Percentiles rank a stretch among this genome's conserved stretches.
Conservation (phyloP, 1,139 yeast species). For the Meyerozyma smithsonii region DNA sequence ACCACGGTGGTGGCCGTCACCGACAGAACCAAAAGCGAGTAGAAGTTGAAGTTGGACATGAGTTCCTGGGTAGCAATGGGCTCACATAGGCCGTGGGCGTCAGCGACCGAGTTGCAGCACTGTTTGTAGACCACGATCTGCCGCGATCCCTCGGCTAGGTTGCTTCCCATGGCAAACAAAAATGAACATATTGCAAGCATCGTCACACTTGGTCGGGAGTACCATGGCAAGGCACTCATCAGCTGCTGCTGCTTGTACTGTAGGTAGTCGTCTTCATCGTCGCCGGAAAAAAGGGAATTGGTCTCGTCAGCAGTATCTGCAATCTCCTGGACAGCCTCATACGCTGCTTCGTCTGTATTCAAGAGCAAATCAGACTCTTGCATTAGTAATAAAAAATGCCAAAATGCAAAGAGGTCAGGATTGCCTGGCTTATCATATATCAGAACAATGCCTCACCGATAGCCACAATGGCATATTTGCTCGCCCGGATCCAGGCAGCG, state of each 20-base stretch:
- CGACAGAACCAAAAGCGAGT: background rate
- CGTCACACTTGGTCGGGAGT: conserved; percentile 11
- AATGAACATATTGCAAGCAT: conserved; percentile 11
- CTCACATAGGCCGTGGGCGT: background rate
- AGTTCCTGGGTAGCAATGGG: background rate
- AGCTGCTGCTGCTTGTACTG: conserved; percentile 11
- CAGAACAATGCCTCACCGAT: no score
- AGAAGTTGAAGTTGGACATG: background rate
- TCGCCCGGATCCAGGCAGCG: no score
- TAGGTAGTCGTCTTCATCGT: conserved; percentile 12
- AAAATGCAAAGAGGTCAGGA: background rate
- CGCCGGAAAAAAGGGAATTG: conserved; percentile 5
- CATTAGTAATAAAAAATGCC: background rate
- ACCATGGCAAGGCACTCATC: conserved; percentile 13
- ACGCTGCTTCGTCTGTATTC: background rate
- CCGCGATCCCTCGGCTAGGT: conserved; percentile 11
- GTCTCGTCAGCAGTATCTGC: background rate
- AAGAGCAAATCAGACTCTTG: background rate
- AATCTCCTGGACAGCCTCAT: background rate
- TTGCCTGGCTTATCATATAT: no score
- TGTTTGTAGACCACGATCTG: conserved; percentile 11
- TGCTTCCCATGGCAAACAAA: conserved; percentile 8
- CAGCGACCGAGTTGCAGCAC: background rate
- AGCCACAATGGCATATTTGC: no score
- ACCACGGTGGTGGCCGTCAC: background rate